These are phyloP conservation scores for Isoetes taiwanensis DNA, from an alignment of 75 land plant species.

Conservation along the genomic window DNA sequence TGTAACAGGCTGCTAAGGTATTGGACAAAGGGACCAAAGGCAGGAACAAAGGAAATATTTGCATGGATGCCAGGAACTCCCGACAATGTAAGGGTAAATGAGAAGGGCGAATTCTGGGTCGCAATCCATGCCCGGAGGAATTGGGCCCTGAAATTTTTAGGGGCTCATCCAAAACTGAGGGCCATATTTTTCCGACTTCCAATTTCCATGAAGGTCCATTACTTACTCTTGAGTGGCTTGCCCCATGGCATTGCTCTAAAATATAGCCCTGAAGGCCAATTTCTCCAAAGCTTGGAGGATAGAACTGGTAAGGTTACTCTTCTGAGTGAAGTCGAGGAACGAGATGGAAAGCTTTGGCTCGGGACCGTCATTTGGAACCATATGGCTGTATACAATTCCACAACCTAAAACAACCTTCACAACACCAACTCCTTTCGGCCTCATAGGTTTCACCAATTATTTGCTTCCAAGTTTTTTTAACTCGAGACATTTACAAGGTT, in stretches of 20 bases:
- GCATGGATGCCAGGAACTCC: conserved; percentile 20
- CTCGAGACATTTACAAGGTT: too few species aligned
- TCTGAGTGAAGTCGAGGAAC: conserved; percentile 47
- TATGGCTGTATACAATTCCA: conserved; percentile 19
- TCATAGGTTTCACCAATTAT: too few species aligned
- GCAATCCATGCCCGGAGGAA: conserved; percentile 6
- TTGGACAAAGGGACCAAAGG: conserved; percentile 28
- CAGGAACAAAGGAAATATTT: conserved; percentile 13
- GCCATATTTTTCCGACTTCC: conserved; percentile 49
- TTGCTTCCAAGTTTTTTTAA: too few species aligned
- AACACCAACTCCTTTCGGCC: too few species aligned
- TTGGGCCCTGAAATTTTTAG: conserved; percentile 4
- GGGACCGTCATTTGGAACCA: conserved; percentile 31
- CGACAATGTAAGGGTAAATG: conserved; percentile 16
- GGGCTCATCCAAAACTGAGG: conserved; percentile 23
- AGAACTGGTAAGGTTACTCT: conserved; percentile 37
- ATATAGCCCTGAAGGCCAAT: conserved; percentile 58
- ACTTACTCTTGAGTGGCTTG: too few species aligned
- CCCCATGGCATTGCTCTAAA: conserved; percentile 34
- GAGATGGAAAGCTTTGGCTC: conserved; percentile 31
- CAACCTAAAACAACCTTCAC: too few species aligned
- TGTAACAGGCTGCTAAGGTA: conserved; percentile 12
- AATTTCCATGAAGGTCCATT: conserved; percentile 29
- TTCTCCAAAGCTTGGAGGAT: conserved; percentile 65
- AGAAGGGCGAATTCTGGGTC: conserved; percentile 22